A percentile compares a stretch with the other conserved stretches of the same genome.
These are phyloP conservation scores for Piedraia hortae DNA, from an alignment of 2,329 filamentous ascomycete species.

Conservation along the genomic window DNA sequence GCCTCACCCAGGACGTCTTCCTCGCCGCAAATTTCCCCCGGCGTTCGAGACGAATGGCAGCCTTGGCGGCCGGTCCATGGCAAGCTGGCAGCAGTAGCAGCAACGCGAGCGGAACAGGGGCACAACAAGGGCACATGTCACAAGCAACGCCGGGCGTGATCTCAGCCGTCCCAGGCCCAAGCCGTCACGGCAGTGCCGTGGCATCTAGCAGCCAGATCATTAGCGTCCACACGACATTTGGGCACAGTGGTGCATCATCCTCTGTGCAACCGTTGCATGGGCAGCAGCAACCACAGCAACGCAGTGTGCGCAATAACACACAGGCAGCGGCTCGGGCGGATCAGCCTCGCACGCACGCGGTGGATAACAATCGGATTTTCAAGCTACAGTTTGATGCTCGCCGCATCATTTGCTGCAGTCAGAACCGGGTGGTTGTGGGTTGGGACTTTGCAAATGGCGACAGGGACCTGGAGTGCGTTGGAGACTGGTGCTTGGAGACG, in stretches of 20 bases:
- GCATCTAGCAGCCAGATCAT: background rate
- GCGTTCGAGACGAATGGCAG: constrained; percentile 1
- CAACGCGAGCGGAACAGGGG: background rate
- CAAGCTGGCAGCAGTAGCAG: background rate
- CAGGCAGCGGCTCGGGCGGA: background rate
- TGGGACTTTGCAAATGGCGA: constrained; percentile 95
- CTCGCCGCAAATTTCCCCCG: constrained; percentile 1
- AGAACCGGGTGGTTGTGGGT: constrained; percentile 72
- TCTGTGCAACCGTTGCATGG: background rate
- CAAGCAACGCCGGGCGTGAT: background rate
- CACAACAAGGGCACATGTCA: constrained; percentile 1
- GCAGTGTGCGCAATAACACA: background rate
- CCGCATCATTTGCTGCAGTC: constrained; percentile 80
- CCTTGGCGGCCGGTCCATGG: background rate
- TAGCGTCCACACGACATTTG: background rate
- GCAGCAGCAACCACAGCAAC: background rate
- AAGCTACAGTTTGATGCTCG: constrained; percentile 90
- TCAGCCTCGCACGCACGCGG: constrained; percentile 4
- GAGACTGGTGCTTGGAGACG: constrained; percentile 11
- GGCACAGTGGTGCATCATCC: background rate
- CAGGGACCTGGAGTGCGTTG: constrained; percentile 22
- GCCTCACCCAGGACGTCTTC: constrained; percentile 13
- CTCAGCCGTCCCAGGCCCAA: too few species aligned
- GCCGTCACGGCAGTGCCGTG: background rate
- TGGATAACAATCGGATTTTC: constrained; percentile 41